Evolutionary conservation across 2,329 filamentous ascomycete genomes (phyloP).

Genomic region (Aspergillus cejpii): DNA sequence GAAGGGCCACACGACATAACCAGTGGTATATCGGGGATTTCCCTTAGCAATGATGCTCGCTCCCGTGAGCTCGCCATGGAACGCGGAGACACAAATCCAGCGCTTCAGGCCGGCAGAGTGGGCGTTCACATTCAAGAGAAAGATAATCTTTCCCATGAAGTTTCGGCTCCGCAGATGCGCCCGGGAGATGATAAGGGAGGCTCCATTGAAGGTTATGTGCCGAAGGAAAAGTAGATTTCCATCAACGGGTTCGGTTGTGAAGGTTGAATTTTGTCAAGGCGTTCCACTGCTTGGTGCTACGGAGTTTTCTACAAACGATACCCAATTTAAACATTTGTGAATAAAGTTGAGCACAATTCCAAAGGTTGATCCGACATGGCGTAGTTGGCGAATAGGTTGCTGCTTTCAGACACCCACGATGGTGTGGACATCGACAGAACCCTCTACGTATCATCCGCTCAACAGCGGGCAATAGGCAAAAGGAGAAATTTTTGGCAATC

Average conservation of each 20-base stretch:
- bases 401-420: not conserved
- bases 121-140: constrained; percentile 33
- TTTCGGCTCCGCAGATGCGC: constrained; percentile 28
- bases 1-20: constrained; percentile 15
- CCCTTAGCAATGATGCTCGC: constrained; percentile 20
- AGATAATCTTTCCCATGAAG: constrained; percentile 12
- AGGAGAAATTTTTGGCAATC: constrained; percentile 67
- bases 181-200: constrained; percentile 33
- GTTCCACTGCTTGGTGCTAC: not conserved
- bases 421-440: not conserved
- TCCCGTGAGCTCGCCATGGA: constrained; percentile 32
- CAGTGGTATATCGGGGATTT: constrained; percentile 23
- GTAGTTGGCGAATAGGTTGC: not conserved
- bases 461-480: constrained; percentile 16
- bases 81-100: constrained; percentile 28
- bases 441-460: constrained; percentile 20
- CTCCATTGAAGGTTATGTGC: constrained; percentile 40
- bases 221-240: constrained; percentile 19
- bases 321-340: not conserved
- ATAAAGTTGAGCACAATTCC: not conserved
- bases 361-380: not conserved
- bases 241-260: not conserved
- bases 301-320: not conserved
- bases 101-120: constrained; percentile 26
- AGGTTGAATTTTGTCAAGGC: not conserved